A percentile compares a stretch with the other conserved stretches of the same genome.
phyloP scores from a whole-genome alignment of 345 rosid genomes.

The Hibiscus tridactylites region DNA sequence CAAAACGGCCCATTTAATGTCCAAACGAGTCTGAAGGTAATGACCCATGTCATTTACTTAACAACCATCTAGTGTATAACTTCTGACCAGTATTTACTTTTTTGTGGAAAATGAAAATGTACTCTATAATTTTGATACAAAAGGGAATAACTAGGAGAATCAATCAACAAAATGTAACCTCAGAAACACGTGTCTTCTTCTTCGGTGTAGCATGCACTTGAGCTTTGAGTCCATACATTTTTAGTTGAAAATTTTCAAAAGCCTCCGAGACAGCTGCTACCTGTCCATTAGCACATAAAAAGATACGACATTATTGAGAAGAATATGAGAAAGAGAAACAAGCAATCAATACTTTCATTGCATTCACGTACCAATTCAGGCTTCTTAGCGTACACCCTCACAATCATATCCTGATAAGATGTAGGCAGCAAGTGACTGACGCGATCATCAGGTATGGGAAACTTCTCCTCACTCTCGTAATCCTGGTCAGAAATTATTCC shows the following conservation, averaged over 20 bases:
- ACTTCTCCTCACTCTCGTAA: slow-evolving; percentile 69
- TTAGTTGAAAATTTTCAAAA: slow-evolving; percentile 88
- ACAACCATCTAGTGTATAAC: neutral
- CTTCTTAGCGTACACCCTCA: slow-evolving; percentile 79
- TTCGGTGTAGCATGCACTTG: slow-evolving; percentile 88
- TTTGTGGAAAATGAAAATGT: neutral
- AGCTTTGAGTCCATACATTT: slow-evolving; percentile 72
- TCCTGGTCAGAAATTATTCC: slow-evolving; percentile 42
- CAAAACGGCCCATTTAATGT: neutral
- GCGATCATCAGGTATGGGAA: slow-evolving; percentile 57
- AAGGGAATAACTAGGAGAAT: neutral
- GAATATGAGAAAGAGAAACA: neutral
- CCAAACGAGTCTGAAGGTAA: neutral
- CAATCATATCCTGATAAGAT: slow-evolving; percentile 82
- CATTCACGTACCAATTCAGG: slow-evolving; percentile 70
- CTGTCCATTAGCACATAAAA: slow-evolving; percentile 30
- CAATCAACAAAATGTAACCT: slow-evolving; percentile 13
- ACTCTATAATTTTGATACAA: neutral
- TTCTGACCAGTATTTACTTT: neutral
- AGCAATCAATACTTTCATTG: neutral
- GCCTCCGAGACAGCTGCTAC: slow-evolving; percentile 77
- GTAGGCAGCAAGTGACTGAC: slow-evolving; percentile 86
- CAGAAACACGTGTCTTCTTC: slow-evolving; percentile 61
- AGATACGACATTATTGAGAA: neutral
- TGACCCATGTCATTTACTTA: no score